Base-by-base conservation (phyloP, 805 yeast species). In the Kregervanrija pseudodelftensis region DNA sequence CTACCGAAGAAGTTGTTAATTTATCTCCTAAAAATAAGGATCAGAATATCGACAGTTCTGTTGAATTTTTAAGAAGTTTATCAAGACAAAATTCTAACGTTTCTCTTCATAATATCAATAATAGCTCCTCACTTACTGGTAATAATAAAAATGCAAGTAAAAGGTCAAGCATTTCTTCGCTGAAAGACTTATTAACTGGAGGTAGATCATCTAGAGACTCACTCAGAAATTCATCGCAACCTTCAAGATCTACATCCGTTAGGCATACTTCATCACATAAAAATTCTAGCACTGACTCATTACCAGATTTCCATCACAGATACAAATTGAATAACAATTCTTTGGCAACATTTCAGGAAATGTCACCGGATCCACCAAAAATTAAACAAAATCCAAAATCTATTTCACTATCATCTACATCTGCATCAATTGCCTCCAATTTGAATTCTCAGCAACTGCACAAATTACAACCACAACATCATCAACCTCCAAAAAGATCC, bases 61-160 rank as follows among this genome's bases (percentile, higher is more conserved):
- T 69, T 17, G 73, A 65, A 31, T 70, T 67, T 48, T 44, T 70
- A 33, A 65, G 61, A 41, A 59, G 52, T 22, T 47, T 69, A 16
- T 63, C 69, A 11, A 61, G 60, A 30, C 68, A 67, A 42, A 66
- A 67, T 45, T 48, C 58, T 8, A 46, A 45, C 38, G 39, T 38
- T 13, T 41, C 46, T 11, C 15, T 34, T 15, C 17, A 35, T 8
- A 15, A 36, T 11, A 28, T 17, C 16, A 28, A 30, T 2, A 39
- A 35, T 4, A 31, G 30, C 16, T 44, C 56, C 5, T 50, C 59
- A 22, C 47, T 49, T 33, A 48, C 57, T 1, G 53, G 51, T 22
- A 47, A 43, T 4, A 41, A 42, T 10, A 37, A 39, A 37, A 36
- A 50, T 15, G 54, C 54, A 36, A 55, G 46, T 15, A 64, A 64